Conservation (phyloP, 169 alveolate species). For the Plasmodium gonderi region DNA sequence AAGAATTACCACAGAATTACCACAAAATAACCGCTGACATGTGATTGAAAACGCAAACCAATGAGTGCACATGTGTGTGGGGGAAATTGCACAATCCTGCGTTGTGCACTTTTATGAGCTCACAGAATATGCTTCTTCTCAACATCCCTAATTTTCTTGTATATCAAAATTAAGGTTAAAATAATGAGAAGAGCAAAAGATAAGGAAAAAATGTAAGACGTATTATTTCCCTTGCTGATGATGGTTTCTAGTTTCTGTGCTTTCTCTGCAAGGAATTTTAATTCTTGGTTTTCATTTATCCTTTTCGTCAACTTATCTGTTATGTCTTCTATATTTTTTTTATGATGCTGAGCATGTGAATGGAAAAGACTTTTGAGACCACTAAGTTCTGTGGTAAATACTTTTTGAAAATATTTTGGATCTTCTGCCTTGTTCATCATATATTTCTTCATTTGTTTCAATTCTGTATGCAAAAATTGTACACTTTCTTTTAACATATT, state of each 20-base stretch:
- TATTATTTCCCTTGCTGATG: constrained; percentile 55
- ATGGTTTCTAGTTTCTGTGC: constrained; percentile 54
- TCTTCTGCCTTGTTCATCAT: constrained; percentile 14
- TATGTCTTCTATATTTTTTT: constrained; percentile 61
- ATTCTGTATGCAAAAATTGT: background rate
- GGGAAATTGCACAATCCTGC: background rate
- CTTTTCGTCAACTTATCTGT: constrained; percentile 30
- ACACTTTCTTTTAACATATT: constrained; percentile 9
- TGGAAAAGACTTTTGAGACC: constrained; percentile 61
- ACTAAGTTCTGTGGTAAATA: constrained; percentile 57
- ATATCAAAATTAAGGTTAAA: constrained; percentile 23
- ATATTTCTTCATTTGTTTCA: constrained; percentile 25
- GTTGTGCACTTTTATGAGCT: background rate
- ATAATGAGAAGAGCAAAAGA: constrained; percentile 33
- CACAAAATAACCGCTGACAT: no score
- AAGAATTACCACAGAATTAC: no score
- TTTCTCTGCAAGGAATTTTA: constrained; percentile 58
- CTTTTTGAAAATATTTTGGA: constrained; percentile 46
- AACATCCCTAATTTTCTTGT: constrained; percentile 68
- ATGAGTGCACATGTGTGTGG: background rate
- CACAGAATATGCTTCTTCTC: constrained; percentile 68
- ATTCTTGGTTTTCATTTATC: constrained; percentile 37
- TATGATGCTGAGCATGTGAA: constrained; percentile 63
- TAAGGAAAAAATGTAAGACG: constrained; percentile 15
- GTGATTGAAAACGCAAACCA: no score